These are phyloP conservation scores for Microstegium vimineum DNA, from an alignment of 176 grass and related monocot genomes.

Conservation along the genomic window DNA sequence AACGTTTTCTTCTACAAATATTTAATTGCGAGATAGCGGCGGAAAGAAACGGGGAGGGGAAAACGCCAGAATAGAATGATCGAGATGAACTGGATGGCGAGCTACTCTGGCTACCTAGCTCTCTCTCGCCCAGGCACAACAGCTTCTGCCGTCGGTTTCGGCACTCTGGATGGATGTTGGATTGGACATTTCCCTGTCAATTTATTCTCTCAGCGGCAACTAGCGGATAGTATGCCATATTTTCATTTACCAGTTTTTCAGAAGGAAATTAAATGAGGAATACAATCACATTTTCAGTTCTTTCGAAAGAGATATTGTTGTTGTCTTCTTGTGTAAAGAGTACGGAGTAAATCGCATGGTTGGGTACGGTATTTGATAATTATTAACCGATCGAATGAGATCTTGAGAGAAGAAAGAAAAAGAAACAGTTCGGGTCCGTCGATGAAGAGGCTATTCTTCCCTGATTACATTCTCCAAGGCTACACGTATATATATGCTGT, in stretches of 20 bases:
- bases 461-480: no score
- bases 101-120: neutral
- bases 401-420: no score
- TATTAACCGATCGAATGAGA: no score
- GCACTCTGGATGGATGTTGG: slow-evolving; percentile 1
- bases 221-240: neutral
- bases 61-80: slow-evolving; percentile 1
- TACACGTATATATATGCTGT: no score
- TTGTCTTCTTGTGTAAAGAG: no score
- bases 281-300: neutral
- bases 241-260: no score
- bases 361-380: no score
- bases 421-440: no score
- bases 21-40: neutral
- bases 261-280: neutral
- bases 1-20: neutral
- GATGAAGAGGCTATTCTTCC: no score
- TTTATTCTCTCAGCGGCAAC: slow-evolving; percentile 6
- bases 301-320: no score
- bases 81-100: slow-evolving; percentile 6
- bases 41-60: neutral
- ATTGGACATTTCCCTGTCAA: slow-evolving; percentile 13
- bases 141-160: slow-evolving; percentile 12
- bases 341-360: no score
- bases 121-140: neutral